Evolutionary conservation across 371 early-diverging fungal species (phyloP), one percentile per base, ranked within the genome.

Genomic region (Actinomortierella ambigua): DNA sequence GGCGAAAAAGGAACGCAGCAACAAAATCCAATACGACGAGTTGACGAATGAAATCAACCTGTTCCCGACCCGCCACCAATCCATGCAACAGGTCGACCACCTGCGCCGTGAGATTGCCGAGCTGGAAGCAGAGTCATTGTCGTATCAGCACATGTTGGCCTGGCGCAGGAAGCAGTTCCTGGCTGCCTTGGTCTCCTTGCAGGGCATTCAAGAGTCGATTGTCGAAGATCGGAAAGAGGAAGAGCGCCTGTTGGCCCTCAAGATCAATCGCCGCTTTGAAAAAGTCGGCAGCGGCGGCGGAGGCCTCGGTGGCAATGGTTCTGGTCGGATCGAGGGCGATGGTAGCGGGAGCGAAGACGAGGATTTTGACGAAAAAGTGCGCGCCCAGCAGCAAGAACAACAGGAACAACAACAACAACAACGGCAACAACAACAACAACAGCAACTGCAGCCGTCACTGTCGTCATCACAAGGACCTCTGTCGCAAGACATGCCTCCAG

Each of bases 191-290:
- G 24, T 50, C 13, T 59, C 56, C 40, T 57, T 73, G 5, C 60
- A 53, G 47, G 59, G 56, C 18, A 73, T 66, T 39, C 63, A 66
- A 40, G 73, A 66, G 28, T 73, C 73, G 4, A 73, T 73, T n/a
- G 56, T 49, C n/a, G 63, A 73, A 24, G 73, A 73, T 22, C 63
- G 53, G 47, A 49, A 58, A 2, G 73, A 58, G 39, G 73, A 66
- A 28, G 73, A 58, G n/a, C 61, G 49, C 57, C 54, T 56, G 0
- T 34, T 66, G 24, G 65, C 57, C 43, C 41, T 57, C 40, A 73
- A 59, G 42, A 34, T 34, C 34, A 34, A 34, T 34, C 34, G 34
- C 11, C 34, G 34, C 34, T 34, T 34, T 11, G 34, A 34, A 11
- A 34, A 34, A 4, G 7, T 4, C 34, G 34, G 11, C 11, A 11